Conservation (phyloP, 306 rosid species). For the Myrica gale region DNA sequence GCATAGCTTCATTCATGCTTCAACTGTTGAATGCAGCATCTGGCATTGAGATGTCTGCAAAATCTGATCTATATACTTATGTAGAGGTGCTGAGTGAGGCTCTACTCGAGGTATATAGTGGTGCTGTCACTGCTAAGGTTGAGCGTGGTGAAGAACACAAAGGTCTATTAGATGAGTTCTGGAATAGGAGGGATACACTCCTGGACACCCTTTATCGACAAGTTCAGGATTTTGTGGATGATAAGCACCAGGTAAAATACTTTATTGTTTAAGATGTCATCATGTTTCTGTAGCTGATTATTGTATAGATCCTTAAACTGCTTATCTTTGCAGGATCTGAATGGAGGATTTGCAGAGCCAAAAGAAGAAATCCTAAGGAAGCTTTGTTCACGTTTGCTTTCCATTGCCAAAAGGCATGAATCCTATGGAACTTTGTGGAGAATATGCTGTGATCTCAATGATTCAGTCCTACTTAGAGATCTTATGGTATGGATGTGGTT, state of each 20-base stretch:
- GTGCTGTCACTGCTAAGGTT: slow-evolving; percentile 81
- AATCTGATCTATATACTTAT: slow-evolving; percentile 61
- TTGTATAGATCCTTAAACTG: slow-evolving; percentile 30
- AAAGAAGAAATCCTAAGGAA: slow-evolving; percentile 53
- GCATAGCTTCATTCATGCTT: slow-evolving; percentile 66
- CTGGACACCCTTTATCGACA: slow-evolving; percentile 67
- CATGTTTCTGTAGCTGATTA: slow-evolving; percentile 28
- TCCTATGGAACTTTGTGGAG: slow-evolving; percentile 84
- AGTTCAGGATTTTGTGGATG: slow-evolving; percentile 55
- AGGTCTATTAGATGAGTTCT: slow-evolving; percentile 72
- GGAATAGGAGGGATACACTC: slow-evolving; percentile 84
- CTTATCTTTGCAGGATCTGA: slow-evolving; percentile 50
- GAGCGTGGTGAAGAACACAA: slow-evolving; percentile 74
- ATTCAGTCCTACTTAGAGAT: slow-evolving; percentile 65
- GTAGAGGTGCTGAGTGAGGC: slow-evolving; percentile 77
- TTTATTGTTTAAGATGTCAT: slow-evolving; percentile 21
- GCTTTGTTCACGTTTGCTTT: slow-evolving; percentile 56
- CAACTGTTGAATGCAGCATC: slow-evolving; percentile 67
- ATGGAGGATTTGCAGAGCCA: slow-evolving; percentile 50
- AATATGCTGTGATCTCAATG: slow-evolving; percentile 78
- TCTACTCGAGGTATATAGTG: slow-evolving; percentile 81
- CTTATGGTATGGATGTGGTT: slow-evolving; percentile 65
- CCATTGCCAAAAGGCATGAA: slow-evolving; percentile 80
- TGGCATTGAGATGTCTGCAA: slow-evolving; percentile 57
- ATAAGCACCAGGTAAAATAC: slow-evolving; percentile 57